These are phyloP conservation scores for Phalaenopsis hybrid DNA, from an alignment of 116 monocot genomes.

Conservation along the genomic window DNA sequence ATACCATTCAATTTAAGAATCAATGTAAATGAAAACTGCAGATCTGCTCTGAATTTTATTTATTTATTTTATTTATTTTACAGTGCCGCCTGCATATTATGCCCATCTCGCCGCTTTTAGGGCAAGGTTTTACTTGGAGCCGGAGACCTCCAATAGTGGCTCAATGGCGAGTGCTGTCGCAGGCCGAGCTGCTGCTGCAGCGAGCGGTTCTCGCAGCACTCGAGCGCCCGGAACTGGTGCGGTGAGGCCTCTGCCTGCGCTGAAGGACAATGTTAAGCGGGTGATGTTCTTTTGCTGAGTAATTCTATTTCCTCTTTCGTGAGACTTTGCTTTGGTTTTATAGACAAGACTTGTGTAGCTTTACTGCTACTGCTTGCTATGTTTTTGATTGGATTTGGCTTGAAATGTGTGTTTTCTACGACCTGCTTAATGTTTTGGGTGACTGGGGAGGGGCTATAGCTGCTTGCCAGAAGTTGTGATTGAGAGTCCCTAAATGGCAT, in stretches of 20 bases:
- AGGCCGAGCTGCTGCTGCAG: slow-evolving; percentile 17
- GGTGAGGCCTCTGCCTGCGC: slow-evolving; percentile 66
- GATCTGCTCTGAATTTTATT: neutral
- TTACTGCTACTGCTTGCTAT: no score
- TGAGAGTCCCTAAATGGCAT: no score
- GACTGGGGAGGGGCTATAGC: no score
- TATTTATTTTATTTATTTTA: neutral
- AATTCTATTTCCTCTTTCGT: neutral
- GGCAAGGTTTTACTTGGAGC: slow-evolving; percentile 80
- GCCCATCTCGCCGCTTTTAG: slow-evolving; percentile 87
- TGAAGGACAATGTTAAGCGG: slow-evolving; percentile 80
- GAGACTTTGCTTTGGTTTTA: no score
- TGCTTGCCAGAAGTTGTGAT: no score
- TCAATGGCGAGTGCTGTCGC: slow-evolving; percentile 47
- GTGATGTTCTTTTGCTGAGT: slow-evolving; percentile 46
- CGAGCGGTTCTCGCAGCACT: slow-evolving; percentile 18
- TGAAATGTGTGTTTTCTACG: no score
- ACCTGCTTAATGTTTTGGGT: no score
- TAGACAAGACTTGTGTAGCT: no score
- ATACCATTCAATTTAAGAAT: neutral
- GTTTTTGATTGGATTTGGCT: no score
- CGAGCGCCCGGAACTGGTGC: slow-evolving; percentile 27
- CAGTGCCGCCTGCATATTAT: slow-evolving; percentile 71
- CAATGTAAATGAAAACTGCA: neutral
- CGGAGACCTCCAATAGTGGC: slow-evolving; percentile 65